A percentile compares a stretch with the other conserved stretches of the same genome.
These are phyloP conservation scores for Musa acuminata DNA, from an alignment of 176 grass and related monocot species.

Conservation along the genomic window DNA sequence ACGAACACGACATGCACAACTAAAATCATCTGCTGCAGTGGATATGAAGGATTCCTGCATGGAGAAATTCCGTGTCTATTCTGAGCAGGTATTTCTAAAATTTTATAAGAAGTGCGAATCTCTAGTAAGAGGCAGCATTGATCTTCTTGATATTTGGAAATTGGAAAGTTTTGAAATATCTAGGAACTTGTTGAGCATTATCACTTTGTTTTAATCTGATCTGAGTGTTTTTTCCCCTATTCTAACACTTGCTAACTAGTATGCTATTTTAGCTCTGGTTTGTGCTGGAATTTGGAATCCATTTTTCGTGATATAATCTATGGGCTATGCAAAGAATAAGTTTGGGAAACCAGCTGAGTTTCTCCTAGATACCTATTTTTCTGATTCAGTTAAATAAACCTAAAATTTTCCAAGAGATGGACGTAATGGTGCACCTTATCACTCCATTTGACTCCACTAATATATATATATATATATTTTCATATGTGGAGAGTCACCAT, in stretches of 20 bases:
- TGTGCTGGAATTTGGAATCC: not conserved
- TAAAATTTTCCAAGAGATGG: too few species aligned
- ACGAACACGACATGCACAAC: conserved; percentile 31
- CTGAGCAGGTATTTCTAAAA: conserved; percentile 48
- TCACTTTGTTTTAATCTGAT: not conserved
- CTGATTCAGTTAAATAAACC: not conserved
- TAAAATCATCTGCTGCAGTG: conserved; percentile 31
- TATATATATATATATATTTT: too few species aligned
- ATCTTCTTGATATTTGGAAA: too few species aligned
- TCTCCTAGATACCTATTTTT: not conserved
- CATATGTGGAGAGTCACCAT: too few species aligned
- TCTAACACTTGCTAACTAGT: not conserved
- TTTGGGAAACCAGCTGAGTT: not conserved
- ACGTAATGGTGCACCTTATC: too few species aligned
- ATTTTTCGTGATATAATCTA: not conserved
- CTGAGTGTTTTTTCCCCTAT: not conserved
- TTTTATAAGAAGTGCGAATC: not conserved
- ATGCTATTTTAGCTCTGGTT: not conserved
- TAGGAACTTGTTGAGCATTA: not conserved
- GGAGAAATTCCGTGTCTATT: conserved; percentile 53
- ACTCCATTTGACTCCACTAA: too few species aligned
- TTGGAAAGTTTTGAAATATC: not conserved
- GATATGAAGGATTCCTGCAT: conserved; percentile 37
- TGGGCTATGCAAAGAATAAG: not conserved
- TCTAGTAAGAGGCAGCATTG: too few species aligned